Percentiles rank a stretch among this genome's conserved stretches.
These are phyloP conservation scores for Nicotiana sylvestris DNA, from an alignment of 257 asterid species.

Conservation along the genomic window DNA sequence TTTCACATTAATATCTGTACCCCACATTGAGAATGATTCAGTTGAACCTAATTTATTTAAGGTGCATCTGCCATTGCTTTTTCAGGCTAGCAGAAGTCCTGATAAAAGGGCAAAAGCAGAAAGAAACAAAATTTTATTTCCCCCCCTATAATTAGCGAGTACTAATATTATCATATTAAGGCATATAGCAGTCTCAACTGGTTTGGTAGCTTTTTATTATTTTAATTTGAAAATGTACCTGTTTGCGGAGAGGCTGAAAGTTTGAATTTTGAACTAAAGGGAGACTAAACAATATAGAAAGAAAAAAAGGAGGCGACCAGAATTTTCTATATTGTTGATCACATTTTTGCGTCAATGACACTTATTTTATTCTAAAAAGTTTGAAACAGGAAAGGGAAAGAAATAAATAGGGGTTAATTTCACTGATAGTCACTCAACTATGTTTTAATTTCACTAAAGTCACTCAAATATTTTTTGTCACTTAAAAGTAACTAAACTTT, in stretches of 20 bases:
- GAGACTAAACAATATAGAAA: not conserved
- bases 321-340: not conserved
- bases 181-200: not conserved
- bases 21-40: too few relatives aligned
- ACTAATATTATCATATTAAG: not conserved
- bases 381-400: not conserved
- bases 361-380: not conserved
- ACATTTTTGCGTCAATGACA: not conserved
- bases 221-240: not conserved
- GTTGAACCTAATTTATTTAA: too few relatives aligned
- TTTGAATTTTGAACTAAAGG: not conserved
- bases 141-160: not conserved
- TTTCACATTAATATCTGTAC: too few relatives aligned
- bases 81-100: not conserved
- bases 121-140: not conserved
- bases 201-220: not conserved
- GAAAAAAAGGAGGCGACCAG: not conserved
- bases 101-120: not conserved
- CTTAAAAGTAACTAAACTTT: too few relatives aligned
- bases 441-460: too few relatives aligned
- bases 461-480: too few relatives aligned
- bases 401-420: not conserved
- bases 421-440: too few relatives aligned
- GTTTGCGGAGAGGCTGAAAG: not conserved
- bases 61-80: not conserved